Evolutionary conservation across 257 asterid genomes (phyloP), one percentile per base, ranked within the genome.

Genomic region (Prunella vulgaris): DNA sequence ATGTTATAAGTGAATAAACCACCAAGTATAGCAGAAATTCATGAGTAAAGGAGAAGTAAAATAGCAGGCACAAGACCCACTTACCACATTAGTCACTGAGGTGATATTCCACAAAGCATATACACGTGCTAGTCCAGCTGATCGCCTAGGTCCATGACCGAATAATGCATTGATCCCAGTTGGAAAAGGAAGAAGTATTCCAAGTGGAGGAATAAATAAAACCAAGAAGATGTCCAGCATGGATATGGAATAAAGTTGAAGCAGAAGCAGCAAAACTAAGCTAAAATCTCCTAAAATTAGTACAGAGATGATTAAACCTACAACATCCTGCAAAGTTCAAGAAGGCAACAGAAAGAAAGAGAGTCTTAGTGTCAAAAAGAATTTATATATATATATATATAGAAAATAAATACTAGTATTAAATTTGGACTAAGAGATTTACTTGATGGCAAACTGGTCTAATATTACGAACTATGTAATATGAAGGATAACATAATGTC

Each of bases 371-470:
- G 54, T 60, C 14, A 60, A 30, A 44, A 24, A 70, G 13, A 22
- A 12, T 18, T 2, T 30, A 30, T 30, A 30, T 30, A 30, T 33
- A 33, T 2, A 52, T 18, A n/a, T 32, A 53, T 17, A 21, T 10
- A 63, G 2, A 5, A 32, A 35, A 61, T 48, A 72, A 63, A 28
- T 5, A 4, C 6, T 32, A 4, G 59, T 1, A 25, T 9, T 20
- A 22, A 57, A 68, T 37, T 35, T 35, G 57, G 33, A 63, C 63
- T 32, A 76, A 35, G 33, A 12, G 40, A 72, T 60, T 69, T 79
- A 87, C 97, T 90, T 89, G 97, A 79, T 85, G 97, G 76, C 86
- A 92, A 60, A 91, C 88, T 33, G 97, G 97, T 79, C 74, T 89
- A 42, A 86, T 84, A 69, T 84, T 89, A 64, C 81, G 83, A 66